Conservation (phyloP, 2,329 filamentous ascomycete genomes). For the Cladophialophora bantiana region DNA sequence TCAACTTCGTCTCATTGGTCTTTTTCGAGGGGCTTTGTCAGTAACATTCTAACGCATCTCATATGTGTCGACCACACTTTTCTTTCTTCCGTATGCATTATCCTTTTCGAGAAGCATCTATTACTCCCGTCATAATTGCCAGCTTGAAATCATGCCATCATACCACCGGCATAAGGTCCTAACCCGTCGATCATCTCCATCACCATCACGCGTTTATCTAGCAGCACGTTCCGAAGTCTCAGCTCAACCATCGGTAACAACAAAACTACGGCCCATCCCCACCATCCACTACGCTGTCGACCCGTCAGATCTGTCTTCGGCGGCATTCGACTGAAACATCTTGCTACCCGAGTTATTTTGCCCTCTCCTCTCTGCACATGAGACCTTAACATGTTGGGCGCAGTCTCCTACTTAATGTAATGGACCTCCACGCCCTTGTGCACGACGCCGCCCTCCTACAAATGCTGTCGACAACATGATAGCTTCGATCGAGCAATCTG, state of each 20-base stretch:
- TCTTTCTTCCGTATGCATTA: neutral
- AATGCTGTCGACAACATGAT: neutral
- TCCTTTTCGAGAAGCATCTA: neutral
- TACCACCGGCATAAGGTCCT: no score
- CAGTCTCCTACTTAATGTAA: constrained; percentile 3
- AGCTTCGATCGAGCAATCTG: neutral
- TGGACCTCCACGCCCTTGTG: neutral
- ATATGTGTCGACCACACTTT: neutral
- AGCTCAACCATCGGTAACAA: neutral
- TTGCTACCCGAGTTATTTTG: constrained; percentile 6
- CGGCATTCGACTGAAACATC: neutral
- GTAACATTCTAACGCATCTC: neutral
- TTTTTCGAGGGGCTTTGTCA: neutral
- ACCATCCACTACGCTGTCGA: neutral
- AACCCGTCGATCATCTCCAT: no score
- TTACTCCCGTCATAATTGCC: neutral
- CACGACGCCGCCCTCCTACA: neutral
- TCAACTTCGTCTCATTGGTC: neutral
- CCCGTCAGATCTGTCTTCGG: neutral
- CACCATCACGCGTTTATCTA: no score
- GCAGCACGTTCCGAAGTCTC: constrained; percentile 1
- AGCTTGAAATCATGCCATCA: neutral
- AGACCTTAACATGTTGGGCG: constrained; percentile 1
- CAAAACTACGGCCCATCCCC: neutral
- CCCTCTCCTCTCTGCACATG: neutral